Base-by-base conservation (phyloP, 805 yeast genomes). In the Blastobotrys chiropterorum region DNA sequence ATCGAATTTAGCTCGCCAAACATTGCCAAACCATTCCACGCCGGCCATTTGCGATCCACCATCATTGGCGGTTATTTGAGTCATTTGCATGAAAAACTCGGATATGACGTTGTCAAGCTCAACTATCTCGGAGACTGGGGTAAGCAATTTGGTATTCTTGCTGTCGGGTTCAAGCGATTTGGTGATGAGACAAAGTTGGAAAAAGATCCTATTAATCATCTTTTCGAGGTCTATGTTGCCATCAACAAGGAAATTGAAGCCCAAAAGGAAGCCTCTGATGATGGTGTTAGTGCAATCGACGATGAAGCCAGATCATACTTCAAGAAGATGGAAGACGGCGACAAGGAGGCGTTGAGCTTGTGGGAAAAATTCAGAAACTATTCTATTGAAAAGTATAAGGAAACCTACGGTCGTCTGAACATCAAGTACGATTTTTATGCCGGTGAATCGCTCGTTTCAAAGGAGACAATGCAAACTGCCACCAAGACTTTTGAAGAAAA, bases 71-170 rank as follows among this genome's bases (percentile, higher is more conserved):
- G 98, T 14, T 94, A 90, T 74, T 69, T 94, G 47, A 73, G 96
- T 41, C 92, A 90, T 71, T 76, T 94, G 67, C 87, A 94, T 67
- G 97, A 90, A 72, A 83, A 81, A 60, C 75, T 84, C 53, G 99
- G 98, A 46, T 94, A 92, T 87, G 80, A 88, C n/a, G 99, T 94
- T 44, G 72, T 79, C 59, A 81, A 97, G 72, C 78, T 92, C 75
- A 94, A 94, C 76, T 94, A 94, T 71, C 77, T 94, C 59, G 99
- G 99, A 64, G 99, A 94, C 72, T 94, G 99, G 99, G 99, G 99
- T 53, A 94, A 94, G 72, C 99, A 94, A 75, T 94, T 92, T 65
- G 99, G 99, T 70, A 60, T 94, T 45, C 77, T 94, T 61, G 99
- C 98, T 21, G 85, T 94, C 56, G 99, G 97, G 46, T 94, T 85